Evolutionary conservation across 176 grass and related monocot genomes (phyloP).

Genomic region (Aegilops longissima): DNA sequence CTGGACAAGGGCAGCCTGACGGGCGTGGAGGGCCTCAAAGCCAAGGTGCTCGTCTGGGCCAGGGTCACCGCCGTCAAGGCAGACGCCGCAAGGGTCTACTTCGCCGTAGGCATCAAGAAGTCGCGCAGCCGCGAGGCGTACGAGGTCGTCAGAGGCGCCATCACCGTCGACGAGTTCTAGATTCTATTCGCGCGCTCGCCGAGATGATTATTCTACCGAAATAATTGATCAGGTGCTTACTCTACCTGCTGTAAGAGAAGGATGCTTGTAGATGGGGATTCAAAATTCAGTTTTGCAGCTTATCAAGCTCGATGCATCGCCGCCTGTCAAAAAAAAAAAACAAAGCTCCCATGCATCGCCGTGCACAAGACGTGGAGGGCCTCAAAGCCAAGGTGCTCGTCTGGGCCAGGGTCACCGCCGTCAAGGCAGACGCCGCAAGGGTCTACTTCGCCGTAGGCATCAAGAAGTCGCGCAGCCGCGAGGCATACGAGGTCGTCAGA

Average conservation of each 20-base stretch:
- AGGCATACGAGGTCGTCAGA: conserved; percentile 75
- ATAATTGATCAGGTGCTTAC: neutral
- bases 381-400: conserved; percentile 94
- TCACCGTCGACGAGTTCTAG: conserved; percentile 75
- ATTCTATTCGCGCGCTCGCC: neutral
- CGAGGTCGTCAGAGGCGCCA: conserved; percentile 60
- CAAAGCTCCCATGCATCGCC: too few relatives aligned
- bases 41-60: conserved; percentile 89
- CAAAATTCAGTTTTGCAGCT: neutral
- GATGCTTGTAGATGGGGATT: neutral
- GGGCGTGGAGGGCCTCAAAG: conserved; percentile 83
- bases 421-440: conserved; percentile 77
- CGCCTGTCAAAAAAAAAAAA: too few relatives aligned
- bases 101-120: conserved; percentile 76
- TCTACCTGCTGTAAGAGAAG: neutral
- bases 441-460: conserved; percentile 75
- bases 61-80: conserved; percentile 77
- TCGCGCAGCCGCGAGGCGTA: conserved; percentile 69
- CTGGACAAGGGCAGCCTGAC: conserved; percentile 63
- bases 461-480: conserved; percentile 68
- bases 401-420: conserved; percentile 76
- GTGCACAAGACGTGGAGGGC: conserved; percentile 44
- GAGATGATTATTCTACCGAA: neutral
- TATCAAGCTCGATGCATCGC: too few relatives aligned
- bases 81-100: conserved; percentile 75